Evolutionary conservation across 345 rosid genomes (phyloP).

Genomic region (Trapa bicornis): DNA sequence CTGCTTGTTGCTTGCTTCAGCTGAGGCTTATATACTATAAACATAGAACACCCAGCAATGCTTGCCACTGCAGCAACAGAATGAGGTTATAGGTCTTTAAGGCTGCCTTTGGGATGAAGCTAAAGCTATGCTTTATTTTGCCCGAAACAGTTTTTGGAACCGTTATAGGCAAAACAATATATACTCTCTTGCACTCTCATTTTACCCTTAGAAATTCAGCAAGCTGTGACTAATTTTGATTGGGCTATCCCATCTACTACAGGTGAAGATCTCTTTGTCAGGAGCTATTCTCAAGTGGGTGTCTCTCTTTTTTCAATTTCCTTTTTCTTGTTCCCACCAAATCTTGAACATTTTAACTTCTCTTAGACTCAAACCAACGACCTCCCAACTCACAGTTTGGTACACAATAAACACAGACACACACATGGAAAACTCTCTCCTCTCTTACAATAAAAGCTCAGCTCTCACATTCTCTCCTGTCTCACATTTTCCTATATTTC

Average conservation of each 20-base stretch:
- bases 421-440: background rate
- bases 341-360: constrained; percentile 22
- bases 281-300: too few species aligned
- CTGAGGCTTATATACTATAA: background rate
- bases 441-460: constrained; percentile 7
- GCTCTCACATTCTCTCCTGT: constrained; percentile 1
- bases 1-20: background rate
- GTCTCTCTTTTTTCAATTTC: too few species aligned
- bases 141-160: constrained; percentile 1
- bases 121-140: constrained; percentile 1
- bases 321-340: constrained; percentile 4
- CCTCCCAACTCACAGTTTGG: constrained; percentile 83
- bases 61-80: background rate
- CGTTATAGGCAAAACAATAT: constrained; percentile 1
- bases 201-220: too few species aligned
- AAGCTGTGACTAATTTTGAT: too few species aligned
- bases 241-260: too few species aligned
- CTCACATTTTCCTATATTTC: constrained; percentile 12
- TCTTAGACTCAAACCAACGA: constrained; percentile 57
- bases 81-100: constrained; percentile 15
- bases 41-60: background rate
- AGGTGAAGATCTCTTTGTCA: too few species aligned
- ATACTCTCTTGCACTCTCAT: background rate
- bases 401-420: constrained; percentile 12
- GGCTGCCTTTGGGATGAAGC: constrained; percentile 19